Percentiles rank a stretch among this genome's conserved stretches.
Conservation (phyloP, 2,329 filamentous ascomycete genomes). For the Arthrobotrys musiformis region DNA sequence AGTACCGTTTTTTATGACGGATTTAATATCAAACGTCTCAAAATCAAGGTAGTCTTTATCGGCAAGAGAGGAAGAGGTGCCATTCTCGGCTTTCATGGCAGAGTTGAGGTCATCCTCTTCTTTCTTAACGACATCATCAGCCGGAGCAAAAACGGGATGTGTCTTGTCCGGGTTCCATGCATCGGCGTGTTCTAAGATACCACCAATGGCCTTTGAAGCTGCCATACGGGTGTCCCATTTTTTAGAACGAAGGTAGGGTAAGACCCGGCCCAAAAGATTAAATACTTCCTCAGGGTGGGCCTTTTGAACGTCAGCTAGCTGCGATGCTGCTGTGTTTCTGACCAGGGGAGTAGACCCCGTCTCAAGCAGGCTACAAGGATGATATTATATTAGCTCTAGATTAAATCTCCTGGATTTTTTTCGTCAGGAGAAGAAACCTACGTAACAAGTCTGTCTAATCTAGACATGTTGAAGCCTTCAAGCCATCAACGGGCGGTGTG, state of each 20-base stretch:
- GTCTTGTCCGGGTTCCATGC: slow-evolving; percentile 86
- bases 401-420: neutral
- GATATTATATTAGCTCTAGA: neutral
- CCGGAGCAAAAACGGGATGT: slow-evolving; percentile 68
- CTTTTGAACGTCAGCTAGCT: slow-evolving; percentile 97
- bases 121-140: slow-evolving; percentile 62
- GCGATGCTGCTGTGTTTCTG: slow-evolving; percentile 94
- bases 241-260: slow-evolving; percentile 94
- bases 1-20: slow-evolving; percentile 84
- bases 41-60: slow-evolving; percentile 76
- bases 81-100: slow-evolving; percentile 39
- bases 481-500: neutral
- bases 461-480: slow-evolving; percentile 62
- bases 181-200: slow-evolving; percentile 89
- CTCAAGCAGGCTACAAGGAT: slow-evolving; percentile 79
- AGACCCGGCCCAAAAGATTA: slow-evolving; percentile 89
- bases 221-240: slow-evolving; percentile 97
- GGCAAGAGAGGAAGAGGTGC: slow-evolving; percentile 22
- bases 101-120: slow-evolving; percentile 58
- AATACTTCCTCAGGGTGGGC: slow-evolving; percentile 97
- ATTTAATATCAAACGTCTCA: slow-evolving; percentile 78
- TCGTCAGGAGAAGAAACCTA: slow-evolving; percentile 67
- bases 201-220: slow-evolving; percentile 90
- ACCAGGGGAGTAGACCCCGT: slow-evolving; percentile 96
- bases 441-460: slow-evolving; percentile 87